phyloP scores from a whole-genome alignment of 2,329 filamentous ascomycete species.

The Cytospora mali region DNA sequence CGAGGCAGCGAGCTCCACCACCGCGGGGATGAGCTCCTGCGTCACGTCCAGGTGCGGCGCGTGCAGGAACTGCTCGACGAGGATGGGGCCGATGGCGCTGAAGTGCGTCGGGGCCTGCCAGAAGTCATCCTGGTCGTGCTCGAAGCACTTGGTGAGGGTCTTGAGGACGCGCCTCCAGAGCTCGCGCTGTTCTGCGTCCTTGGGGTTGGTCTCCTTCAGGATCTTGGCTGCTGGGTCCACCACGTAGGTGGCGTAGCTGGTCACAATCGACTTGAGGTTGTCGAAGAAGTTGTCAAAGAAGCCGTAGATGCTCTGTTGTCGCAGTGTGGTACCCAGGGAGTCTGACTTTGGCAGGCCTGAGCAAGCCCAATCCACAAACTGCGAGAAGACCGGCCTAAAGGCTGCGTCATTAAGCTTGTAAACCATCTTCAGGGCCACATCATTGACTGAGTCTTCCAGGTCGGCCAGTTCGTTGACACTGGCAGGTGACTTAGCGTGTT shows the following conservation, averaged over 20 bases:
- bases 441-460: slow-evolving; percentile 68
- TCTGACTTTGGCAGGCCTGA: slow-evolving; percentile 65
- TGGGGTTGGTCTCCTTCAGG: slow-evolving; percentile 51
- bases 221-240: slow-evolving; percentile 73
- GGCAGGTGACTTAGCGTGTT: slow-evolving; percentile 49
- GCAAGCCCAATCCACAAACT: slow-evolving; percentile 80
- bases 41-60: slow-evolving; percentile 47
- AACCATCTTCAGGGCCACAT: slow-evolving; percentile 82
- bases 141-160: slow-evolving; percentile 75
- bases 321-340: slow-evolving; percentile 56
- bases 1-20: slow-evolving; percentile 78
- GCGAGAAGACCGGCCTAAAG: slow-evolving; percentile 88
- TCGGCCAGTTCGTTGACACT: slow-evolving; percentile 45
- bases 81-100: slow-evolving; percentile 66
- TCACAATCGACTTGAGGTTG: slow-evolving; percentile 90
- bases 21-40: slow-evolving; percentile 68
- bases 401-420: slow-evolving; percentile 94
- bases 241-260: slow-evolving; percentile 84
- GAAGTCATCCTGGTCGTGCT: slow-evolving; percentile 91
- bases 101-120: slow-evolving; percentile 95
- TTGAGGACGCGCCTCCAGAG: slow-evolving; percentile 72
- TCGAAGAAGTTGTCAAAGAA: slow-evolving; percentile 82
- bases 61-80: slow-evolving; percentile 67
- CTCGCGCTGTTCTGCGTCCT: slow-evolving; percentile 53
- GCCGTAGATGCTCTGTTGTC: slow-evolving; percentile 76